Base-by-base conservation (phyloP, 164 flowering plant species). In the Amborella trichopoda region DNA sequence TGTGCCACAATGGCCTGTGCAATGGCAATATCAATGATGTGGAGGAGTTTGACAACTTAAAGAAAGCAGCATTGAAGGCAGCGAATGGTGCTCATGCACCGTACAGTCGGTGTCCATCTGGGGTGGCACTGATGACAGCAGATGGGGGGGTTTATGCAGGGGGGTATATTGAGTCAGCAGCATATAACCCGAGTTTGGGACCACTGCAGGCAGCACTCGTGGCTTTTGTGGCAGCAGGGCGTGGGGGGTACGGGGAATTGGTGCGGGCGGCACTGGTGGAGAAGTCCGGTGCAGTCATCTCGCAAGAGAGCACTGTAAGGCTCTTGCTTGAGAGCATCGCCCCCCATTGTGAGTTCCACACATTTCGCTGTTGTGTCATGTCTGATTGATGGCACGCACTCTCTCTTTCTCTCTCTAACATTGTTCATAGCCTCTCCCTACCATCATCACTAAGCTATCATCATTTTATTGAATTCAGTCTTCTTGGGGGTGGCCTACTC, bases 161-260 rank as follows among this genome's bases (percentile, higher is more conserved):
- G 5, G 72, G 75, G 0, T 91, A 91, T 48, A 61, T 48, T 63
- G 98, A 91, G 44, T 87, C 98, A 2, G 98, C 96, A 4, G 98
- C 98, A 1, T 81, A 74, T 65, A 91, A 83, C 46, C 96, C 98
- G 24, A 83, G 98, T 42, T 38, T 83, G 54, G 81, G 80, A 21
- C 96, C 98, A 2, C 68, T 78, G 0, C 98, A 91, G 72, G 85
- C 90, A 45, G 98, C 98, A 34, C 6, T 91, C 52, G 77, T 87
- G 56, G 93, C 80, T 6, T 91, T 67, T 44, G 48, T 91, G 23
- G 82, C 74, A 0, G 56, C 80, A 0, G 74, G 70, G 0, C 86
- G 89, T 3, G 83, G 69, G 11, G 76, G 65, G 5, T 83, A 73
- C 49, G 74, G 70, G 17, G 47, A 56, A 44, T 86, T 91, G 46